A percentile compares a stretch with the other conserved stretches of the same genome.
Evolutionary conservation across 768 basidiomycete species (phyloP).

Genomic region (Tricholoma sp.): DNA sequence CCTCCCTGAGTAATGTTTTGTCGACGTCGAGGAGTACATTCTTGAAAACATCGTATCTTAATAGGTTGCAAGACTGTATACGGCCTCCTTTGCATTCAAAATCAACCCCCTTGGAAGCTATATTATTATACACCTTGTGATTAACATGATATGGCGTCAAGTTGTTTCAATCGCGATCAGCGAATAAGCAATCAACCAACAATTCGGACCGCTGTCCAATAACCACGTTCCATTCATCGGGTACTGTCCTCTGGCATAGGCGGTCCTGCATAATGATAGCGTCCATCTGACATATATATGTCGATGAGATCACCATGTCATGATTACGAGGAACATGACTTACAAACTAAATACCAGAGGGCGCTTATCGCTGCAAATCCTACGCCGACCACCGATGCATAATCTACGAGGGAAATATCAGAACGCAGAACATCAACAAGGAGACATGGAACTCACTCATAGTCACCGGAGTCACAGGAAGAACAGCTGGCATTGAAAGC

Average conservation of each 20-base stretch:
- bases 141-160: no score
- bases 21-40: no score
- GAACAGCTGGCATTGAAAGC: slow-evolving; percentile 63
- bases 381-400: slow-evolving; percentile 63
- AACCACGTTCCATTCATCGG: no score
- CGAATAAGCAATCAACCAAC: no score
- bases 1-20: no score
- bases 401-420: slow-evolving; percentile 35
- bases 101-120: no score
- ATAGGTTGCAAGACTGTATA: no score
- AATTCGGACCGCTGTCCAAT: no score
- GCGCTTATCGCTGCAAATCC: slow-evolving; percentile 56
- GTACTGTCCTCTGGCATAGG: not conserved
- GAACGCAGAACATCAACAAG: not conserved
- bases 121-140: no score
- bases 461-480: slow-evolving; percentile 46
- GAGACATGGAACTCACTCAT: slow-evolving; percentile 35
- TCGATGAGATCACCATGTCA: not conserved
- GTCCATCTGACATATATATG: not conserved
- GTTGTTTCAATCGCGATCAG: no score
- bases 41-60: no score
- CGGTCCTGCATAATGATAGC: not conserved
- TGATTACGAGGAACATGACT: slow-evolving; percentile 17
- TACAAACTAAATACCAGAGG: slow-evolving; percentile 56
- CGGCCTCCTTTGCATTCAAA: no score